Percentiles rank a stretch among this genome's conserved stretches.
These are phyloP conservation scores for Podila epigama DNA, from an alignment of 192 early-diverging fungal species.

Conservation along the genomic window DNA sequence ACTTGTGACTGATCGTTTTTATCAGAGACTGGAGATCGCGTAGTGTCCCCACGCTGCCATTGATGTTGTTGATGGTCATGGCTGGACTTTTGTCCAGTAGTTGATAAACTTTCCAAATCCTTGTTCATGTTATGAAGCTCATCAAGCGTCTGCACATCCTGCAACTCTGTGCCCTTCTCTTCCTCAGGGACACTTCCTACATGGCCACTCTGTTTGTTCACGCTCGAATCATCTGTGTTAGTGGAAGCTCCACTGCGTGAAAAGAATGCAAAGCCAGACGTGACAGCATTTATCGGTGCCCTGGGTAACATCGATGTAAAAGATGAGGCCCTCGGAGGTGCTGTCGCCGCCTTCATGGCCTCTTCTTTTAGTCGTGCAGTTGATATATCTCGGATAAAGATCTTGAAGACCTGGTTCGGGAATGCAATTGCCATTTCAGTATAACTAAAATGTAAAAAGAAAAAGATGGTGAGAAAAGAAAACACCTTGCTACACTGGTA, in stretches of 20 bases:
- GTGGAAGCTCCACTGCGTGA: constrained; percentile 1
- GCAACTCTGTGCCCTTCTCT: too few species aligned
- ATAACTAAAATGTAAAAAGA: constrained; percentile 39
- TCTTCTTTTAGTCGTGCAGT: constrained; percentile 12
- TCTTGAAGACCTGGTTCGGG: constrained; percentile 66
- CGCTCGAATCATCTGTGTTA: neutral
- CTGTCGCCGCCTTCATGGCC: neutral
- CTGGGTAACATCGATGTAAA: constrained; percentile 18
- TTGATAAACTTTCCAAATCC: neutral
- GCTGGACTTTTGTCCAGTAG: neutral
- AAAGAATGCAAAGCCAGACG: neutral
- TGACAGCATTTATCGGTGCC: constrained; percentile 2
- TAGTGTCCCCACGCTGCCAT: too few species aligned
- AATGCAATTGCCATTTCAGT: constrained; percentile 55
- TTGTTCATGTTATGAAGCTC: neutral
- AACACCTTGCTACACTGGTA: neutral
- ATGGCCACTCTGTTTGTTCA: neutral
- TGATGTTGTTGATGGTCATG: too few species aligned
- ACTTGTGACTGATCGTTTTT: too few species aligned
- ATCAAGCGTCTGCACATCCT: neutral
- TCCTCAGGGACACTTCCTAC: too few species aligned
- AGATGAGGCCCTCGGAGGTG: neutral
- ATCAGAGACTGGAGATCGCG: too few species aligned
- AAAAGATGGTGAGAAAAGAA: neutral
- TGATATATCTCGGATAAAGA: constrained; percentile 74